These are phyloP conservation scores for Echinosophora koreensis DNA, from an alignment of 306 rosid genomes.

Conservation along the genomic window DNA sequence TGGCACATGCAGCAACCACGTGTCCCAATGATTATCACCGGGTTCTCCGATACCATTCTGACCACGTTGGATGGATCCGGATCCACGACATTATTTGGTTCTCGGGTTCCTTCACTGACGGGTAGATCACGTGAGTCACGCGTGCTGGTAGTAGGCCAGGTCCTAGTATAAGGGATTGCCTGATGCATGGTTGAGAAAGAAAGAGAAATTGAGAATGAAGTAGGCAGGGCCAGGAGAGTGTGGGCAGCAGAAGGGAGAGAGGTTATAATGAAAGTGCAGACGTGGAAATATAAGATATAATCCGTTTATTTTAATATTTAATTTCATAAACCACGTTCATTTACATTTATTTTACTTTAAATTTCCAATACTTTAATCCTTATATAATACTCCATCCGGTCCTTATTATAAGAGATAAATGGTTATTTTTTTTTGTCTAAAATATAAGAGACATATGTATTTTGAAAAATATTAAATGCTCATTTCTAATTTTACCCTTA, in stretches of 20 bases:
- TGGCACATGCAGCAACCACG: constrained; percentile 94
- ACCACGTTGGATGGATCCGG: constrained; percentile 39
- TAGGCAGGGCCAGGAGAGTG: background rate
- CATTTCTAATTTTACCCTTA: no score
- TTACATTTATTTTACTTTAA: no score
- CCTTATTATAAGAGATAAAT: no score
- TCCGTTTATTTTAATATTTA: background rate
- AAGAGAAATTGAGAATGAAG: constrained; percentile 21
- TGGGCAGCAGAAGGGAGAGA: background rate
- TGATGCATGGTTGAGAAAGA: constrained; percentile 66
- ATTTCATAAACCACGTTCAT: no score
- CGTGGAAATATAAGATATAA: constrained; percentile 37
- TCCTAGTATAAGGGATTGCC: constrained; percentile 76
- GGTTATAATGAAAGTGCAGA: background rate
- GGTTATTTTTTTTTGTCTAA: no score
- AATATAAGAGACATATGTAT: no score
- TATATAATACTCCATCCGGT: no score
- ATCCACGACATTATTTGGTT: constrained; percentile 20
- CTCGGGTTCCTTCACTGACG: background rate
- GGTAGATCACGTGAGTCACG: constrained; percentile 40
- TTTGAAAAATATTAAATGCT: no score
- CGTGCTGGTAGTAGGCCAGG: constrained; percentile 37
- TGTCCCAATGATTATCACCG: constrained; percentile 73
- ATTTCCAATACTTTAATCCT: no score
- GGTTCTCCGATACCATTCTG: constrained; percentile 67